These are phyloP conservation scores for Nemania sp. DNA, from an alignment of 2,329 filamentous ascomycete species.

Conservation along the genomic window DNA sequence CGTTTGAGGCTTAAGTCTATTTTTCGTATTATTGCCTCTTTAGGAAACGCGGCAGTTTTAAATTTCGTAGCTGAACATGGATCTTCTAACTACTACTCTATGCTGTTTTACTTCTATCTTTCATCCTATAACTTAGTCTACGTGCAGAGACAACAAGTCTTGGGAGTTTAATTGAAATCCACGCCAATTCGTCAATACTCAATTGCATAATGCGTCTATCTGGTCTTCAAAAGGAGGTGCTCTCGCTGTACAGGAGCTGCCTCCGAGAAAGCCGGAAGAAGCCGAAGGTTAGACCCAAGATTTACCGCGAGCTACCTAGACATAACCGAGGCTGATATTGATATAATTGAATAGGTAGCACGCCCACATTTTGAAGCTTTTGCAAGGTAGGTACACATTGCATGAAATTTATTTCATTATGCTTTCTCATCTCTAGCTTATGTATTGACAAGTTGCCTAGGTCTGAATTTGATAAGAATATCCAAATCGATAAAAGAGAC, in stretches of 20 bases:
- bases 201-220: conserved; percentile 69
- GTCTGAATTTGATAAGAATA: conserved; percentile 79
- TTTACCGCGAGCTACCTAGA: too few species aligned
- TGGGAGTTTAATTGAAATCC: neutral
- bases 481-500: conserved; percentile 80
- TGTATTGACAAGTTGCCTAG: conserved; percentile 57
- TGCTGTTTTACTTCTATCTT: conserved; percentile 4
- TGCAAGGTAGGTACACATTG: conserved; percentile 64
- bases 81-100: too few species aligned
- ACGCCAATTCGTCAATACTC: neutral
- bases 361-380: conserved; percentile 73
- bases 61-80: neutral
- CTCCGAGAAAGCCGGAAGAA: conserved; percentile 85
- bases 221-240: conserved; percentile 89
- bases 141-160: neutral
- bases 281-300: conserved; percentile 68
- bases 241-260: conserved; percentile 87
- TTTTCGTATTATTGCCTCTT: conserved; percentile 20
- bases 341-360: conserved; percentile 59
- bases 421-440: neutral
- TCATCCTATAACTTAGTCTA: neutral
- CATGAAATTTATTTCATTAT: too few species aligned
- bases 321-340: conserved; percentile 18
- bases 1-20: conserved; percentile 10
- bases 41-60: conserved; percentile 11